Conservation (phyloP, 306 rosid species). For the Phaseolus lunatus region DNA sequence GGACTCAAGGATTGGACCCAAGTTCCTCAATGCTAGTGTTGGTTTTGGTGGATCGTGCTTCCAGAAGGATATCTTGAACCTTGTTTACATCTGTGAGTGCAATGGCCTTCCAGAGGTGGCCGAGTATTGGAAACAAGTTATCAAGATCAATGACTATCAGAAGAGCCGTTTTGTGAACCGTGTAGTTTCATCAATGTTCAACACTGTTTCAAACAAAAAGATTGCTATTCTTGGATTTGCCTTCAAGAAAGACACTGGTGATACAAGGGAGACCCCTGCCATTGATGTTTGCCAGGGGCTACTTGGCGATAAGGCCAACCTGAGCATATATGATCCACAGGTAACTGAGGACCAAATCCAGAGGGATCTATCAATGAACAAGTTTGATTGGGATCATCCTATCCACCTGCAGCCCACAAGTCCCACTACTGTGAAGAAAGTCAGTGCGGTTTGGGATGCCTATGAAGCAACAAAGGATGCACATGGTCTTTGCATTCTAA, state of each 20-base stretch:
- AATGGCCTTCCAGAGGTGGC: conserved; percentile 99
- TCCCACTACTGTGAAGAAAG: conserved; percentile 85
- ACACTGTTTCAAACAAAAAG: conserved; percentile 94
- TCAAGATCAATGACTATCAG: conserved; percentile 97
- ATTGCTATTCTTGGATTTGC: conserved; percentile 91
- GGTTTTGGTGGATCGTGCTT: conserved; percentile 99
- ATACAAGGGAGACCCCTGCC: conserved; percentile 98
- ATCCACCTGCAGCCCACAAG: conserved; percentile 89
- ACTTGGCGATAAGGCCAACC: conserved; percentile 84
- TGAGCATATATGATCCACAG: conserved; percentile 93
- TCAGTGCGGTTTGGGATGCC: conserved; percentile 85
- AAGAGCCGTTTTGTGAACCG: conserved; percentile 96
- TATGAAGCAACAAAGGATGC: conserved; percentile 91
- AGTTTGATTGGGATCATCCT: conserved; percentile 98
- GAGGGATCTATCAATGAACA: conserved; percentile 88
- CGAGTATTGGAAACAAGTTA: conserved; percentile 98
- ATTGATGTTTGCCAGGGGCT: conserved; percentile 98
- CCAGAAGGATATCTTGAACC: conserved; percentile 97
- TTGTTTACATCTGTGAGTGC: conserved; percentile 97
- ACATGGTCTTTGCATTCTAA: conserved; percentile 86
- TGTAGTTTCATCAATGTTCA: conserved; percentile 95
- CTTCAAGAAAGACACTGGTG: conserved; percentile 97
- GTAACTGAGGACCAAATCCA: conserved; percentile 94
- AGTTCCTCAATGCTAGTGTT: conserved; percentile 97
- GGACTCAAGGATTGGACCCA: conserved; percentile 94